Base-by-base conservation (phyloP, 2,329 filamentous ascomycete genomes). In the Stemphylium vesicarium region DNA sequence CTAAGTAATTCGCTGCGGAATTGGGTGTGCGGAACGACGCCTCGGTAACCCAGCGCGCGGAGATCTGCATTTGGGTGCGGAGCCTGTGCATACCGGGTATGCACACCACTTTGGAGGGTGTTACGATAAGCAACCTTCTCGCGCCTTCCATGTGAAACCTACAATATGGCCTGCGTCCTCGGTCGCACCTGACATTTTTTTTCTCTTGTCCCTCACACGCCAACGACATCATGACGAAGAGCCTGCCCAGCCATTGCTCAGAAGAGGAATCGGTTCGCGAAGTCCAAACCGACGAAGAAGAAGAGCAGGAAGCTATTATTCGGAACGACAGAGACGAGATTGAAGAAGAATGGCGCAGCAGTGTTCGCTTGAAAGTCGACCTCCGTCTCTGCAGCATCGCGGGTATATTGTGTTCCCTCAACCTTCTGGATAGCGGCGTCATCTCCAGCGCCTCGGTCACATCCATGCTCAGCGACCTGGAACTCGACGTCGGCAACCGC, bases 371-470 rank as follows among this genome's bases (percentile, higher is more conserved):
- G 55, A 90, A 89, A 71, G 81, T 89, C 47, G 88, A 91, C 68
- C 66, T 89, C 39, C 82, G 88, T 20, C 78, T 91, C 2, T 90
- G 88, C 74, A 87, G 83, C 22, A 90, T 91, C 59, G 87, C 87
- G 1, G 87, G 87, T 1, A 81, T 90, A n/a, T 77, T 91, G 3
- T 90, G 87, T 75, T 86, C 83, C 59, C 79, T 91, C 53, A 88
- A 90, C 69, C 77, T 91, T 11, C 79, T 91, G 12, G 88, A 91
- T 75, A 85, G 83, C 43, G 87, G 87, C 36, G 87, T 91, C 62
- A 86, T 91, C 52, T 87, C 85, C 1, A 87, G 84, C 6, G 88
- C 88, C 0, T 86, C 86, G 1, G 88, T 90, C 9, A 90, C 88
- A 0, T 86, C 81, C 22, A 88, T 90, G 84, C 80, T 86, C 41